Evolutionary conservation across 2,329 filamentous ascomycete genomes (phyloP).

Genomic region (Cladosporium sp.): DNA sequence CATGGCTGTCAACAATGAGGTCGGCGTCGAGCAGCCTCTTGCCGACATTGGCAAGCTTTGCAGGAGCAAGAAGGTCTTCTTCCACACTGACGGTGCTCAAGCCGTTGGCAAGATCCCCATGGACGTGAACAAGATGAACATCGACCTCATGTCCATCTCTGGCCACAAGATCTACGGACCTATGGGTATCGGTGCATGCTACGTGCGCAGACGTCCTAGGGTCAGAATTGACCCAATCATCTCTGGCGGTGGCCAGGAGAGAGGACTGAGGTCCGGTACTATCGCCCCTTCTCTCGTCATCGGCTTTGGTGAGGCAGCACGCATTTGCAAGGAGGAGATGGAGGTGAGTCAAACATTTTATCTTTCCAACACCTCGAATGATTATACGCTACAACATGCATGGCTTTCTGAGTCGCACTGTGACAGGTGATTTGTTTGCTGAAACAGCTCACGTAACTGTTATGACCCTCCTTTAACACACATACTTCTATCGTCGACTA

Average conservation of each 20-base stretch:
- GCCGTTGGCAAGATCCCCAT: conserved; percentile 98
- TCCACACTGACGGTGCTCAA: conserved; percentile 95
- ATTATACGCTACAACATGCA: conserved; percentile 87
- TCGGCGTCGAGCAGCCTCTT: conserved; percentile 96
- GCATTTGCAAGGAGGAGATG: conserved; percentile 86
- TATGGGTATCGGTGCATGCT: conserved; percentile 95
- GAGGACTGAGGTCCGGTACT: conserved; percentile 90
- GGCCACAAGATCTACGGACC: conserved; percentile 98
- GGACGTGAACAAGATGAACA: conserved; percentile 95
- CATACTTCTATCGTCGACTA: neutral
- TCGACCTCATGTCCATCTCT: conserved; percentile 98
- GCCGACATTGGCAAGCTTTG: conserved; percentile 92
- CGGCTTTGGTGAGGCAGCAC: conserved; percentile 92
- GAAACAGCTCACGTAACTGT: conserved; percentile 30
- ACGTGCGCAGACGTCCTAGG: conserved; percentile 83
- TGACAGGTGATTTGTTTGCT: conserved; percentile 49
- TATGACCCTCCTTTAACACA: conserved; percentile 11
- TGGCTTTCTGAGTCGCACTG: conserved; percentile 75
- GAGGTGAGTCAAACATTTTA: conserved; percentile 57
- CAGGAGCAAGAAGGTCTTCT: conserved; percentile 88
- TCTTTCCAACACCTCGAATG: conserved; percentile 44
- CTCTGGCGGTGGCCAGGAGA: conserved; percentile 91
- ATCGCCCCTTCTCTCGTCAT: conserved; percentile 83
- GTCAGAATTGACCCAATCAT: conserved; percentile 96
- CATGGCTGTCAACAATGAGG: conserved; percentile 99